Evolutionary conservation across 257 asterid genomes (phyloP).

Genomic region (Asclepias syriaca): DNA sequence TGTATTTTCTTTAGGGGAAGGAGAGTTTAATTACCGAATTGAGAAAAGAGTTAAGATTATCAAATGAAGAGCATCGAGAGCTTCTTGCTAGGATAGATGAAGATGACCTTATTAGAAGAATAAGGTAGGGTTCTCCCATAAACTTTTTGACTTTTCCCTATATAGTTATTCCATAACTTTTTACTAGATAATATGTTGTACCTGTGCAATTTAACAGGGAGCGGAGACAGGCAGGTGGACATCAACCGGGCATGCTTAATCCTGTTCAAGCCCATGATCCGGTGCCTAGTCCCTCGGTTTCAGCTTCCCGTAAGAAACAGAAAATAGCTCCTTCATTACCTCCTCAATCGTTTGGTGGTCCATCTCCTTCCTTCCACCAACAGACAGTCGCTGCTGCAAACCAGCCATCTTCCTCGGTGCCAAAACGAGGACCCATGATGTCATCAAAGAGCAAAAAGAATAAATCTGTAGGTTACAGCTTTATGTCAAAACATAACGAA

Average conservation of each 20-base stretch:
- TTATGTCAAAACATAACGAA: neutral
- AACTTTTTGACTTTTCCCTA: too few relatives aligned
- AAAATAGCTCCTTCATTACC: constrained; percentile 25
- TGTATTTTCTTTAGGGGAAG: constrained; percentile 58
- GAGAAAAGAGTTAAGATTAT: constrained; percentile 79
- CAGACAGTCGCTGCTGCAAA: constrained; percentile 28
- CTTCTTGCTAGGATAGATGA: constrained; percentile 71
- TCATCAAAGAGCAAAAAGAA: constrained; percentile 55
- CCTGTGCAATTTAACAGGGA: constrained; percentile 17
- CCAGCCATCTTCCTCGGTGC: constrained; percentile 64
- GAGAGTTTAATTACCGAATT: constrained; percentile 89
- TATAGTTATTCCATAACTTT: neutral
- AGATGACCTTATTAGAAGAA: constrained; percentile 71
- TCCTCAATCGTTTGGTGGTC: constrained; percentile 26
- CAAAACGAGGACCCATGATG: constrained; percentile 52
- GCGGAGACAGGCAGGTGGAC: constrained; percentile 32
- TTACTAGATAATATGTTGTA: neutral
- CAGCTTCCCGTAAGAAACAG: constrained; percentile 30
- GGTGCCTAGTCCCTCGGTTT: constrained; percentile 29
- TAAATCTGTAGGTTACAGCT: constrained; percentile 45
- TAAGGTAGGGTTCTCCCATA: constrained; percentile 43
- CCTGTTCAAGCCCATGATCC: constrained; percentile 31
- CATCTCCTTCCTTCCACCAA: constrained; percentile 25
- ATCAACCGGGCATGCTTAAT: constrained; percentile 23
- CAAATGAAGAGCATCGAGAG: constrained; percentile 88